Conservation (phyloP, 2,329 filamentous ascomycete genomes). For the Fusarium musae region DNA sequence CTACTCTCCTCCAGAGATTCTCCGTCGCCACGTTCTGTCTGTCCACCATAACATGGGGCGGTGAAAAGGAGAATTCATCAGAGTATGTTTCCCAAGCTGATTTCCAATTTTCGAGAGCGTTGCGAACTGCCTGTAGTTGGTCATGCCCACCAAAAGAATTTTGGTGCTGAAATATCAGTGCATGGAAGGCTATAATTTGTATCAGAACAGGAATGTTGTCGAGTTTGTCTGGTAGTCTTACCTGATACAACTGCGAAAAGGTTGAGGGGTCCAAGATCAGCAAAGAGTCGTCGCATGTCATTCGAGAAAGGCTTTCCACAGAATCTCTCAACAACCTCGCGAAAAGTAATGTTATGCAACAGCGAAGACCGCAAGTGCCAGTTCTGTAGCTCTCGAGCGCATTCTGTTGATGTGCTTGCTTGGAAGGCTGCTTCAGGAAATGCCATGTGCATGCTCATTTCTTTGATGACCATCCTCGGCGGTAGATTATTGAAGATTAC, state of each 20-base stretch:
- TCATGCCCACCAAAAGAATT: neutral
- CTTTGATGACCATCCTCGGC: neutral
- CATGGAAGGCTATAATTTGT: neutral
- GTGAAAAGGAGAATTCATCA: neutral
- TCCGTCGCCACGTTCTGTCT: neutral
- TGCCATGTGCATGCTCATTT: conserved; percentile 4
- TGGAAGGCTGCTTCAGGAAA: neutral
- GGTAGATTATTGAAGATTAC: neutral
- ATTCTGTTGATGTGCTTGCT: neutral
- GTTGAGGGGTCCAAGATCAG: neutral
- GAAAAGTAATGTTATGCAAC: neutral
- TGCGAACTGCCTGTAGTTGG: neutral
- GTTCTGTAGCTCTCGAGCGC: neutral
- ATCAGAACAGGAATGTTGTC: rapidly evolving
- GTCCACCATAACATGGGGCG: neutral
- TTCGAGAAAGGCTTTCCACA: neutral
- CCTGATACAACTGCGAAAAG: neutral
- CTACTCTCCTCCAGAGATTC: neutral
- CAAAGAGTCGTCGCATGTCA: neutral
- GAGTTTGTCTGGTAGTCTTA: rapidly evolving
- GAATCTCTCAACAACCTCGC: neutral
- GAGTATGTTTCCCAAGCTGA: neutral
- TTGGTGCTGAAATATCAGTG: neutral
- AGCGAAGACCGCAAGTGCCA: neutral
- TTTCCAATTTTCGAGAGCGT: neutral